A percentile compares a stretch with the other conserved stretches of the same genome.
Evolutionary conservation across 2,329 filamentous ascomycete species (phyloP).

Genomic region (Simplicillium aogashimaense): DNA sequence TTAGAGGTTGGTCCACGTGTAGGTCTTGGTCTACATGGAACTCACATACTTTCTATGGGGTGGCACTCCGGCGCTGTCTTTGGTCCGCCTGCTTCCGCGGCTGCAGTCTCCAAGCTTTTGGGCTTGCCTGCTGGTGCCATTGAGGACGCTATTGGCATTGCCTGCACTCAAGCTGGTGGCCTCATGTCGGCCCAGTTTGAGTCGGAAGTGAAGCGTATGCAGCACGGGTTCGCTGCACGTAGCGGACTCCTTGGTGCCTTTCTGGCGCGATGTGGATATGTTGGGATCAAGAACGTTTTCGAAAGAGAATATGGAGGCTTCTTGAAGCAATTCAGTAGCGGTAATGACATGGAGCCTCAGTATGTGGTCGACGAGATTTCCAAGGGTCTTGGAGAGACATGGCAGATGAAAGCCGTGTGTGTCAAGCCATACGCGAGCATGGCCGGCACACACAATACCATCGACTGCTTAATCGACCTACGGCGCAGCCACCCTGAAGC

Average conservation of each 20-base stretch:
- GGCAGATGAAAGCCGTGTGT: conserved; percentile 22
- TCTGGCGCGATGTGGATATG: conserved; percentile 25
- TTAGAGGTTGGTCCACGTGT: conserved; percentile 28
- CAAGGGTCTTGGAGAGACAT: conserved; percentile 21
- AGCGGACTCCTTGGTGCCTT: conserved; percentile 29
- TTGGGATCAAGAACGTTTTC: conserved; percentile 29
- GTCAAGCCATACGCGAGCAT: conserved; percentile 27
- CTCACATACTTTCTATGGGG: conserved; percentile 24
- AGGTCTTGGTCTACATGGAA: conserved; percentile 24
- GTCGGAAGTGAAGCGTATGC: conserved; percentile 32
- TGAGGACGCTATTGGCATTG: conserved; percentile 26
- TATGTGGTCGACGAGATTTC: conserved; percentile 1
- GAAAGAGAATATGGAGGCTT: conserved; percentile 31
- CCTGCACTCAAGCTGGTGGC: conserved; percentile 26
- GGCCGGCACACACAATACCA: conserved; percentile 22
- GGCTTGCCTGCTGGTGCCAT: conserved; percentile 15
- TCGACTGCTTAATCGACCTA: conserved; percentile 22
- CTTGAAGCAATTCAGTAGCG: conserved; percentile 24
- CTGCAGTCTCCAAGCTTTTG: conserved; percentile 20
- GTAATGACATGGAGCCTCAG: conserved; percentile 12
- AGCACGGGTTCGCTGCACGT: conserved; percentile 33
- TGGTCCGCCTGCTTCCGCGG: conserved; percentile 23
- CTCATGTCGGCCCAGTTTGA: conserved; percentile 32
- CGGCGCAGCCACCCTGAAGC: conserved; percentile 15
- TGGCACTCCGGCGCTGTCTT: conserved; percentile 30